Base-by-base conservation (phyloP, 805 yeast species). In the Hanseniaspora valbyensis region DNA sequence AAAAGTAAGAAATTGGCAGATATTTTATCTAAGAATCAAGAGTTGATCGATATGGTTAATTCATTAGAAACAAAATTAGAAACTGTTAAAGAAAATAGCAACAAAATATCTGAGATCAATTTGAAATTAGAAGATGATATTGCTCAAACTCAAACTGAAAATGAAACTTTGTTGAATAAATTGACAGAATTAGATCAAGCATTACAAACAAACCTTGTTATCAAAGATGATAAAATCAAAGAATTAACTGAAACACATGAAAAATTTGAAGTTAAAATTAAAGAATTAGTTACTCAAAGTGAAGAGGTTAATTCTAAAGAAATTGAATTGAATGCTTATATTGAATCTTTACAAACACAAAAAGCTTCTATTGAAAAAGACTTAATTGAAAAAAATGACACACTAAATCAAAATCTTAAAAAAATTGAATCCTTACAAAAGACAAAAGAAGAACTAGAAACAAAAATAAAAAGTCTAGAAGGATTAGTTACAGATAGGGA, bases 21-120 rank as follows among this genome's bases (percentile, higher is more conserved):
- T 21, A 80, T 78, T 52, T 74, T 78, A 4, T 66, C 75, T 37
- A 81, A 78, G 59, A 70, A 78, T 3, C 76, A 76, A 52, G 76
- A 73, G 50, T 68, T 80, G 53, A 74, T 75, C 52, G 78, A 76
- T 22, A 76, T 81, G 52, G 66, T 86, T 22, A 72, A 72, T 41
- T 58, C 66, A 1, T 64, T 82, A 36, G 81, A 77, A 50, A 58
- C 61, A 0, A 72, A 74, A 42, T 61, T 80, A 2, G 61, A 29
- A 22, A 30, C 25, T 2, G 51, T 48, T 25, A 64, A 36, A 67
- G 69, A 2, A 21, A 44, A 29, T 19, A 50, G 53, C 25, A 33
- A 26, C 3, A 61, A 40, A 43, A 53, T 19, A 58, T 63, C 46
- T 54, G 63, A 30, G 52, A 54, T 7, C 56, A 58, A 19, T 58